Evolutionary conservation across 345 rosid genomes (phyloP), one percentile per base, ranked within the genome.

Genomic region (Eutrema japonicum): DNA sequence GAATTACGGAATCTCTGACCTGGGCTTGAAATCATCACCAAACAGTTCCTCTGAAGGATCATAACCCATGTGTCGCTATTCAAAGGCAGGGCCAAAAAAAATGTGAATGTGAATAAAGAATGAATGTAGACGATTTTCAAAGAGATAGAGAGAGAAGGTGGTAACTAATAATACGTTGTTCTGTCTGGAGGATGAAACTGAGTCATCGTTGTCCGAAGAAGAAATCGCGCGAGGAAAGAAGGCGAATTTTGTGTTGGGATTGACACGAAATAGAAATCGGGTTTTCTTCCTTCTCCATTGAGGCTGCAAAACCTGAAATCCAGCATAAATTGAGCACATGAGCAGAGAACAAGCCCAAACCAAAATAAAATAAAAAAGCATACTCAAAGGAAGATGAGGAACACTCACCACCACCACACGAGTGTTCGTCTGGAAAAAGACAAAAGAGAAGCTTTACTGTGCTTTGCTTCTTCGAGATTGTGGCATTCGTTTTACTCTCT

Each of bases 41-140:
- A 90, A 81, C 13, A 93, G 67, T 79, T 85, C 93, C 72, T 85
- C 96, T 14, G 97, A 87, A 80, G 92, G 90, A 82, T 90, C 97
- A 78, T 87, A 89, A 70, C 93, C 92, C 78, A 83, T 37, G 85
- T 87, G 80, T 55, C 55, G 66, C 62, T 71, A 14, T 48, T 59
- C 77, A 76, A 64, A 71, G 3, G 37, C 58, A 66, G 26, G 10
- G 66, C 47, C 26, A 66, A 10, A 64, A 30, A 0, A 13, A 60
- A 42, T 67, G 63, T 36, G 51, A 29, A 16, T 22, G 35, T 32
- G 35, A 22, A 32, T 32, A 3, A 4, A 32, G 5, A 1, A 57
- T 52, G 22, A 66, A 47, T 35, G 40, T 29, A 66, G 5, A 74
- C 52, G 41, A 42, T 38, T 26, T 3, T 16, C 13, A n/a, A 8